These are phyloP conservation scores for Candida mattraensis DNA, from an alignment of 805 yeast genomes.

Conservation along the genomic window DNA sequence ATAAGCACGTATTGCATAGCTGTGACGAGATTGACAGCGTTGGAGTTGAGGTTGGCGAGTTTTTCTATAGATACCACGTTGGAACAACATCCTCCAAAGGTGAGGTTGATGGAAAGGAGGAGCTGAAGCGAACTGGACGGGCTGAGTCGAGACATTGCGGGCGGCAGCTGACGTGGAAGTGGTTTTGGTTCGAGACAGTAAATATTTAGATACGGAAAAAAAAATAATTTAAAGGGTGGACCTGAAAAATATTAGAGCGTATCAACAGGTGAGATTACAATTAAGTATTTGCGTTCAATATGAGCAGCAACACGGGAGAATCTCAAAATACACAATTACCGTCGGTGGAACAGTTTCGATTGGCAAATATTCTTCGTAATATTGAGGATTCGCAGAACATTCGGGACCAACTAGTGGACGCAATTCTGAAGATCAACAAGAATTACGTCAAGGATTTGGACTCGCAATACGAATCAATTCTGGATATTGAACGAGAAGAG, in stretches of 20 bases:
- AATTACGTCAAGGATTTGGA: constrained; percentile 32
- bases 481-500: constrained; percentile 25
- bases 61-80: constrained; percentile 65
- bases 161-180: too few species aligned
- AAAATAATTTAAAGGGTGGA: not conserved
- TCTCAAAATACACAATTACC: constrained; percentile 21
- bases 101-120: too few species aligned
- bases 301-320: not conserved
- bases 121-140: too few species aligned
- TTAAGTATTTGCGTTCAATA: not conserved
- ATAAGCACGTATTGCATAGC: constrained; percentile 57
- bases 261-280: not conserved
- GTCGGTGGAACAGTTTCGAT: constrained; percentile 28
- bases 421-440: constrained; percentile 21
- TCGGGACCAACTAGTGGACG: constrained; percentile 22
- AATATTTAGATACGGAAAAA: too few species aligned
- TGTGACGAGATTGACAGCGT: constrained; percentile 53
- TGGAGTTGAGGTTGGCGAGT: constrained; percentile 39
- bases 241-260: not conserved
- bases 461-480: constrained; percentile 25
- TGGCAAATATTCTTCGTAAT: constrained; percentile 25
- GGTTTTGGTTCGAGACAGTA: too few species aligned
- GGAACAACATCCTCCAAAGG: constrained; percentile 74
- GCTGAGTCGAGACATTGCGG: too few species aligned
- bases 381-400: constrained; percentile 25